These are phyloP conservation scores for Trifolium repens DNA, from an alignment of 306 rosid species.

Conservation along the genomic window DNA sequence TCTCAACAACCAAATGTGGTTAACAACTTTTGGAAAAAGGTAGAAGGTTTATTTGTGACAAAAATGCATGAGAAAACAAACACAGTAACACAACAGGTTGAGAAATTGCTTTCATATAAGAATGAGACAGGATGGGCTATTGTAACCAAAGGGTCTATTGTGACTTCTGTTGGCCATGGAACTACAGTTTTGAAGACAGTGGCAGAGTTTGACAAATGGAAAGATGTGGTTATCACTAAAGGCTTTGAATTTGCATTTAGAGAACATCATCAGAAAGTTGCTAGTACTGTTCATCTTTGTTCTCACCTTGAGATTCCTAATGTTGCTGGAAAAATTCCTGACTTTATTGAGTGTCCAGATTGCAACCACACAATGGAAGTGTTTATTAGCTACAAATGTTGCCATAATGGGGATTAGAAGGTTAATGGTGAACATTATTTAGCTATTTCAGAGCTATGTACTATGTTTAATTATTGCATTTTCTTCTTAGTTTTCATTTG, in stretches of 20 bases:
- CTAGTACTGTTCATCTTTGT: slow-evolving; percentile 33
- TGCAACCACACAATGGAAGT: slow-evolving; percentile 65
- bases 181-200: slow-evolving; percentile 45
- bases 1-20: slow-evolving; percentile 36
- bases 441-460: background rate
- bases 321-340: slow-evolving; percentile 50
- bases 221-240: slow-evolving; percentile 20
- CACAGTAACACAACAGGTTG: slow-evolving; percentile 48
- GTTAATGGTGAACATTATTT: slow-evolving; percentile 4
- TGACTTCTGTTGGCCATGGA: slow-evolving; percentile 51
- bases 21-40: slow-evolving; percentile 51
- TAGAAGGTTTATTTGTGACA: slow-evolving; percentile 53
- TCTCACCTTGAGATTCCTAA: slow-evolving; percentile 48
- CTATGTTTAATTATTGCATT: background rate
- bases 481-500: background rate
- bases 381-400: slow-evolving; percentile 65
- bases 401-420: slow-evolving; percentile 42
- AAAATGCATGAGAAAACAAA: slow-evolving; percentile 37
- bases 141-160: slow-evolving; percentile 50
- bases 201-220: slow-evolving; percentile 57
- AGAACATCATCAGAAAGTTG: slow-evolving; percentile 32
- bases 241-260: slow-evolving; percentile 49
- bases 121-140: slow-evolving; percentile 63
- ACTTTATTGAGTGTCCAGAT: slow-evolving; percentile 55
- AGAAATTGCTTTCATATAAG: slow-evolving; percentile 60